Evolutionary conservation across 306 rosid genomes (phyloP).

Genomic region (Argentina anserina): DNA sequence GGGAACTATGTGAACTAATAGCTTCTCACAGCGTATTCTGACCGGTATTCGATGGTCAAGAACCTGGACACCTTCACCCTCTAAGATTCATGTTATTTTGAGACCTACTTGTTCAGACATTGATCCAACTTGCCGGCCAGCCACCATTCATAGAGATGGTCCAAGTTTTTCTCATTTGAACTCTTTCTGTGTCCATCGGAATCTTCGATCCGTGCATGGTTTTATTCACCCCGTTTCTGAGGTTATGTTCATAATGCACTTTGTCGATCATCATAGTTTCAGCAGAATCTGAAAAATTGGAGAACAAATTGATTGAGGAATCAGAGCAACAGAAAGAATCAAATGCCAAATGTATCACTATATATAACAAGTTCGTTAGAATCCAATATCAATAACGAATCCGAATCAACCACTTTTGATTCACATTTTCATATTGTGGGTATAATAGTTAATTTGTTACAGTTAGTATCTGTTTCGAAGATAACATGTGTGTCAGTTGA

Average conservation of each 20-base stretch:
- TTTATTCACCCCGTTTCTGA: not conserved
- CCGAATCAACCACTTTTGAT: not conserved
- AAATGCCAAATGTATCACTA: not conserved
- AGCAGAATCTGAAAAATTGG: not conserved
- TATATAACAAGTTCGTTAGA: not conserved
- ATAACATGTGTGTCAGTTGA: no score
- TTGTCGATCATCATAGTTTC: not conserved
- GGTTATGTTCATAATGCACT: not conserved
- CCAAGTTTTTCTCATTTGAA: not conserved
- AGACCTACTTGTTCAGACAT: not conserved
- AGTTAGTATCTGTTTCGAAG: no score
- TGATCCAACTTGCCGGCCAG: conserved; percentile 2
- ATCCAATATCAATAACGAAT: not conserved
- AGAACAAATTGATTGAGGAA: not conserved
- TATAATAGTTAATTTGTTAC: no score
- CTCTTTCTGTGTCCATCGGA: not conserved
- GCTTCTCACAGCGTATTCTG: no score
- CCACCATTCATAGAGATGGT: not conserved
- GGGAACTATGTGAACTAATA: no score
- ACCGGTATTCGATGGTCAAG: not conserved
- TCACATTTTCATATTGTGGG: no score
- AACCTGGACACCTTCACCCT: not conserved
- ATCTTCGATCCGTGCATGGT: not conserved
- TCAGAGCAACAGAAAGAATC: not conserved
- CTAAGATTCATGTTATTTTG: no score